Evolutionary conservation across 768 basidiomycete genomes (phyloP), one percentile per base, ranked within the genome.

Genomic region (Boletus barrowsii): DNA sequence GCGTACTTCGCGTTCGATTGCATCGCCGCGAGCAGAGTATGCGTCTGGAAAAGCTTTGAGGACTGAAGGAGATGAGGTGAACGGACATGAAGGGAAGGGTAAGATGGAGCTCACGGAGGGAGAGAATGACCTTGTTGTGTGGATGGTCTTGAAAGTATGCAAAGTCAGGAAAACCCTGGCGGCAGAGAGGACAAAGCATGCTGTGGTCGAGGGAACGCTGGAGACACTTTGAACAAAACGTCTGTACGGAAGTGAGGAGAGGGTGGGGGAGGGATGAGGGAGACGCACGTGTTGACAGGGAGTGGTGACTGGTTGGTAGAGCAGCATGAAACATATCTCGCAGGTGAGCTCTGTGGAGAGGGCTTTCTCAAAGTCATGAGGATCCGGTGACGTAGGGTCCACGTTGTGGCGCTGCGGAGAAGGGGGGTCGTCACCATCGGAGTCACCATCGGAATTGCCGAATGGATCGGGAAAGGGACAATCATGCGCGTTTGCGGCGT

Each of bases 171-270:
- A 97, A 77, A 40, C 79, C 76, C 56, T 87, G 77, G 46, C 96
- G 83, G 72, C 96, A 98, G 15, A 97, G 74, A 3, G 96, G 96
- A 70, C 96, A 98, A 10, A 81, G 70, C 39, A 75, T 67, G 56
- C 80, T 86, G 71, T 98, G 93, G 70, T 98, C 96, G 57, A 96
- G 80, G 4, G 93, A 87, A 36, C 96, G 86, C 55, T 92, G 88
- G 29, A 98, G 81, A 72, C 96, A 98, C 62, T 82, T 84, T 9
- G 83, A 75, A 67, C 96, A 98, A 73, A 94, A 98, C 0, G 94
- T 93, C 91, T 95, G 63, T 46, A 20, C 7, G 36, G 42, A 52
- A 32, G 47, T 66, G 53, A 58, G 58, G 43, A 32, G 30, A 36
- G 49, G 24, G 24, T 1, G 59, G 50, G 49, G 46, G 41, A 43